Base-by-base conservation (phyloP, 169 alveolate species). In the Plasmodium yoelii region DNA sequence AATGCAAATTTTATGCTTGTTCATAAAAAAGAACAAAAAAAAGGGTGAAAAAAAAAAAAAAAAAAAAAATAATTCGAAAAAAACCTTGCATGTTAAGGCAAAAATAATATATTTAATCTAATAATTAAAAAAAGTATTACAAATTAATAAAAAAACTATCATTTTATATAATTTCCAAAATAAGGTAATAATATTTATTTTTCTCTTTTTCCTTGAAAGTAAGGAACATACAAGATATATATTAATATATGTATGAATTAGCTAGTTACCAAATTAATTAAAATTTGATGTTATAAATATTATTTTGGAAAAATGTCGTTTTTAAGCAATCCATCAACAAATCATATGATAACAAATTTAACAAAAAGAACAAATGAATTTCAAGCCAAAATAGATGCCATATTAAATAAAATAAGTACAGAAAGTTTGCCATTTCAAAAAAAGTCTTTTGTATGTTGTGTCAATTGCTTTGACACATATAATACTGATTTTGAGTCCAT, bases 361-460 rank as follows among this genome's bases (percentile, higher is more conserved):
- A 82, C 87, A 65, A 90, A 74, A 39, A 87, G 96, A 47, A 94
- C 96, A 72, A 94, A 93, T 42, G 88, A 77, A 55, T 93, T 93
- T 87, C 96, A 93, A 63, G 82, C 87, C 67, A 89, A 88, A 51
- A 92, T 93, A 86, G 96, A 93, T 73, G 46, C 44, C 18, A 91
- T 93, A 92, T 90, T 93, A 71, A 55, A 88, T 34, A 93, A 88
- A 22, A 93, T 93, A 34, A 93, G 94, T 24, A 91, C 94, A 5
- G 92, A 89, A 92, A 90, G 94, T 49, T 61, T 93, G 57, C 96
- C 96, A n/a, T 91, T 93, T 47, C 96, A 93, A 65, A 93, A 88
- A 71, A 63, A 65, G 51, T 90, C 96, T 28, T 93, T 93, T 53
- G 77, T 73, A 28, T 93, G 96, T 71, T 91, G 96, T 55, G 93